These are phyloP conservation scores for Botryotinia convoluta DNA, from an alignment of 2,329 filamentous ascomycete genomes.

Conservation along the genomic window DNA sequence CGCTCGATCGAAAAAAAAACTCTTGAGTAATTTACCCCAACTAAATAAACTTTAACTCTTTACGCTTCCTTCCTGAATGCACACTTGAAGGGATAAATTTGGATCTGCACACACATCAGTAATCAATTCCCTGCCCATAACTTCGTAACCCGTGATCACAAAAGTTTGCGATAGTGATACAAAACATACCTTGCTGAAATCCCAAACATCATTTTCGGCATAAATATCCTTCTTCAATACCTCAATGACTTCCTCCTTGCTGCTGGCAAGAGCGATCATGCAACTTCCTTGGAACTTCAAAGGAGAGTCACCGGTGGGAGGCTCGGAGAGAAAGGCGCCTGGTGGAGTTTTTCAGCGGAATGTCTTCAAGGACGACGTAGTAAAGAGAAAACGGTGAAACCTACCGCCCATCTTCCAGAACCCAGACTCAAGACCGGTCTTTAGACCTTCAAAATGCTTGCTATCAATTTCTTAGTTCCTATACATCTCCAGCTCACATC, in stretches of 20 bases:
- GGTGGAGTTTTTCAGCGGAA: neutral
- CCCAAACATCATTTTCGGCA: conserved; percentile 71
- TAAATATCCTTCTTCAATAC: conserved; percentile 72
- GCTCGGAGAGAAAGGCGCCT: conserved; percentile 66
- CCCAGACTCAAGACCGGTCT: conserved; percentile 51
- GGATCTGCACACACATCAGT: conserved; percentile 37
- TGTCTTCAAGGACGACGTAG: neutral
- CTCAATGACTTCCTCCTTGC: conserved; percentile 66
- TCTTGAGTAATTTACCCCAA: neutral
- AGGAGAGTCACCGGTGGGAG: conserved; percentile 59
- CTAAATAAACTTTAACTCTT: neutral
- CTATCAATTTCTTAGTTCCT: conserved; percentile 19
- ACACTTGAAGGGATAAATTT: conserved; percentile 51
- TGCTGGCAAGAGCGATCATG: conserved; percentile 61
- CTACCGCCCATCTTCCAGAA: conserved; percentile 57
- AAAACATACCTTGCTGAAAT: conserved; percentile 61
- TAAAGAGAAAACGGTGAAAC: conserved; percentile 16
- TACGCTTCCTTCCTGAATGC: conserved; percentile 40
- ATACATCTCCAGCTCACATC: neutral
- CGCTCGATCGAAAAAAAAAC: neutral
- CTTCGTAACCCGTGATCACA: neutral
- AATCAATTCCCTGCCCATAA: neutral
- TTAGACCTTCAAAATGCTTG: conserved; percentile 45
- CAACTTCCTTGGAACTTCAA: conserved; percentile 61
- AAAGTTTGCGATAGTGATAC: neutral